Evolutionary conservation across 768 basidiomycete species (phyloP).

Genomic region (Mycena crocata): DNA sequence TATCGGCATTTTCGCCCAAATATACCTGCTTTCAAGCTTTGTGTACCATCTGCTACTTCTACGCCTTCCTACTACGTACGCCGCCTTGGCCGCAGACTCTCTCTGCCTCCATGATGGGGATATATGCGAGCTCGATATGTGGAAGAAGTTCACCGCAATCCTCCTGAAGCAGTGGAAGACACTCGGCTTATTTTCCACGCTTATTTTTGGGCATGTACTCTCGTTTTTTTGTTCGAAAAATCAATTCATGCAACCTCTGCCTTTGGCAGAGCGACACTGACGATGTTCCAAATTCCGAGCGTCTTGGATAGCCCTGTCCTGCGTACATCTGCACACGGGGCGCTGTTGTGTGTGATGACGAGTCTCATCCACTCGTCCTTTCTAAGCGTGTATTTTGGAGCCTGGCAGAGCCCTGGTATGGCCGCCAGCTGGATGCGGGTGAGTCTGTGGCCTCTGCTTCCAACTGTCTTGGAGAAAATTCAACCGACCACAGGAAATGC

Average conservation of each 20-base stretch:
- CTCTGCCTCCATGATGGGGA: neutral
- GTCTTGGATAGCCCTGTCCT: slow-evolving; percentile 1
- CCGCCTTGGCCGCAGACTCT: slow-evolving; percentile 6
- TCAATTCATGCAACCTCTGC: no score
- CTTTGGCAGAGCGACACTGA: slow-evolving; percentile 14
- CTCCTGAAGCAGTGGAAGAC: slow-evolving; percentile 26
- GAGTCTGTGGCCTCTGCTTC: neutral
- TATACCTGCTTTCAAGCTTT: neutral
- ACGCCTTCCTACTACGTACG: slow-evolving; percentile 16
- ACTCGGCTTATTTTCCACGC: slow-evolving; percentile 16
- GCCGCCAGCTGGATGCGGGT: slow-evolving; percentile 14
- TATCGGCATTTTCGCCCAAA: neutral
- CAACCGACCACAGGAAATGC: slow-evolving; percentile 11
- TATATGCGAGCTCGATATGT: neutral
- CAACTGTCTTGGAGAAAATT: neutral
- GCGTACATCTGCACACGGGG: neutral
- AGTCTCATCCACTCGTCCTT: slow-evolving; percentile 13
- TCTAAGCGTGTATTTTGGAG: slow-evolving; percentile 15
- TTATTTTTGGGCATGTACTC: slow-evolving; percentile 15
- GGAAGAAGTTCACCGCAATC: slow-evolving; percentile 10
- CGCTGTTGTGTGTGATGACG: slow-evolving; percentile 16
- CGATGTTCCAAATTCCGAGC: slow-evolving; percentile 22
- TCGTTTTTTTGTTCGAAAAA: neutral
- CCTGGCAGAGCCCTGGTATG: neutral
- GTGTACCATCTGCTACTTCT: slow-evolving; percentile 15